These are phyloP conservation scores for Suillus cothurnatus DNA, from an alignment of 768 basidiomycete species.

Conservation along the genomic window DNA sequence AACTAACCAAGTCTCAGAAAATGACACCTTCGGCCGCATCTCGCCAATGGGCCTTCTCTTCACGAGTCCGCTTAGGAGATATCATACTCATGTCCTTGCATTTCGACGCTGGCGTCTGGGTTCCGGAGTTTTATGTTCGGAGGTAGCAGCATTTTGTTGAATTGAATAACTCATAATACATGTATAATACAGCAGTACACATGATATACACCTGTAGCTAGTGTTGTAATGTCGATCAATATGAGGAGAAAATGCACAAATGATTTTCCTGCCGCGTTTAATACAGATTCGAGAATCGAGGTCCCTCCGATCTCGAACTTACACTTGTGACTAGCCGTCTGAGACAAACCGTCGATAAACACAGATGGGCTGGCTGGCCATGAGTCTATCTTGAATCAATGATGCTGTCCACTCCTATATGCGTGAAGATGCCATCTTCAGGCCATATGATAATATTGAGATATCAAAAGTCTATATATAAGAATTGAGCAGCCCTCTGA, in stretches of 20 bases:
- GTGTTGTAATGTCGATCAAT: neutral
- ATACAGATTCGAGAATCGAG: neutral
- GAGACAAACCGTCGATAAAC: too few species aligned
- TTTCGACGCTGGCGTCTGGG: constrained; percentile 26
- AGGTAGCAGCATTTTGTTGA: neutral
- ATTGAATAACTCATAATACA: neutral
- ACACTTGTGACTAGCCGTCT: too few species aligned
- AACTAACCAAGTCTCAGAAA: neutral
- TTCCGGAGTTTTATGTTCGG: constrained; percentile 29
- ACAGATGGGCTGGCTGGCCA: too few species aligned
- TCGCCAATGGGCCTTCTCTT: constrained; percentile 18
- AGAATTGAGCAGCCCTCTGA: too few species aligned
- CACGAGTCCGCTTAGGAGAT: constrained; percentile 20
- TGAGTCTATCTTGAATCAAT: too few species aligned
- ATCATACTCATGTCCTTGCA: constrained; percentile 25
- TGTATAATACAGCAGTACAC: neutral
- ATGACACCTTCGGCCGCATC: neutral
- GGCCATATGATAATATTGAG: too few species aligned
- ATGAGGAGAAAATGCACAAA: neutral
- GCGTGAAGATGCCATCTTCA: too few species aligned
- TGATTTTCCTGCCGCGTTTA: neutral
- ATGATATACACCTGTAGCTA: neutral
- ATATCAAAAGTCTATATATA: too few species aligned
- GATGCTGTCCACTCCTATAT: too few species aligned
- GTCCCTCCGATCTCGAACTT: too few species aligned